These are phyloP conservation scores for Beauveria australis DNA, from an alignment of 2,329 filamentous ascomycete genomes.

Conservation along the genomic window DNA sequence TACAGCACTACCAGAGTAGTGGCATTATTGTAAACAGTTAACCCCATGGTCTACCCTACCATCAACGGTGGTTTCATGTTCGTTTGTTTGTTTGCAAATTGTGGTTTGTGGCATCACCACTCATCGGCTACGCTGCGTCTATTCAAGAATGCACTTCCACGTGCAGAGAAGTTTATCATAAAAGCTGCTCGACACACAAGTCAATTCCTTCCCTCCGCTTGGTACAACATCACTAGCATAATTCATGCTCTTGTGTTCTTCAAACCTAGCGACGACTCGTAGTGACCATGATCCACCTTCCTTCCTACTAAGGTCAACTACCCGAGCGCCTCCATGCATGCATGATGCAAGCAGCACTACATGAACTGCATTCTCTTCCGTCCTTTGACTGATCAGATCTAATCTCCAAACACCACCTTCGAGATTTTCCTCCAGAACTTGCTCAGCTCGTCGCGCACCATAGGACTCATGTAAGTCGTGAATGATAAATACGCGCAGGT, in stretches of 20 bases:
- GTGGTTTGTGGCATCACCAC: not conserved
- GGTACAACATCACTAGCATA: constrained; percentile 71
- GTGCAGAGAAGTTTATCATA: constrained; percentile 65
- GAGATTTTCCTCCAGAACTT: constrained; percentile 58
- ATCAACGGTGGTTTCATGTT: too few species aligned
- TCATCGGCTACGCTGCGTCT: not conserved
- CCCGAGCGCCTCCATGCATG: constrained; percentile 78
- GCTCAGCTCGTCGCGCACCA: constrained; percentile 32
- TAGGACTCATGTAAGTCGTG: constrained; percentile 32
- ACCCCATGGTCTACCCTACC: not conserved
- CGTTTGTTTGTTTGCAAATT: not conserved
- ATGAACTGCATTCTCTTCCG: constrained; percentile 20
- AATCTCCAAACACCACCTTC: constrained; percentile 84
- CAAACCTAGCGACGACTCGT: constrained; percentile 60
- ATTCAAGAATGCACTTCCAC: constrained; percentile 38
- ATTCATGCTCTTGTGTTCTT: constrained; percentile 90
- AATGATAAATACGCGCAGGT: constrained; percentile 58
- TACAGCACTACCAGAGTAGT: not conserved
- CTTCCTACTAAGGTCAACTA: constrained; percentile 43
- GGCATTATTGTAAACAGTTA: not conserved
- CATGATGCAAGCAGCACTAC: constrained; percentile 70
- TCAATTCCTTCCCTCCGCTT: constrained; percentile 21
- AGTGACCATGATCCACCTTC: constrained; percentile 47
- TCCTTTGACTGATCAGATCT: constrained; percentile 43
- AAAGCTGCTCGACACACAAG: constrained; percentile 65